phyloP scores from a whole-genome alignment of 352 stramenopile genomes.

The Pythium sukuiense region DNA sequence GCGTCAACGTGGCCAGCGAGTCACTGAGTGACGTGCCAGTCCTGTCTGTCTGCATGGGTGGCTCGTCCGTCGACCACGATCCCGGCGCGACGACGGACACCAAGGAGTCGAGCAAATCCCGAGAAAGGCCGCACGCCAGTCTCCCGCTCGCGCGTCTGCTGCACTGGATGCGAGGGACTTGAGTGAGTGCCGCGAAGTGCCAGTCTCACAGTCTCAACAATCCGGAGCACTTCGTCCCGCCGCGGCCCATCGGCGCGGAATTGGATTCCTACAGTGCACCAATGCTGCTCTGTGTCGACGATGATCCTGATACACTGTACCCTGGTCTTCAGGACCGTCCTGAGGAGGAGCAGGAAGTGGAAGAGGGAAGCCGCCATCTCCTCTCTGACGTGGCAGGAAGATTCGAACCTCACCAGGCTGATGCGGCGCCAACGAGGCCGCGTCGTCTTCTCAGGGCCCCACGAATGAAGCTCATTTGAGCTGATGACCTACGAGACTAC shows the following conservation, averaged over 20 bases:
- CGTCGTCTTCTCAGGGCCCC: too few species aligned
- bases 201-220: not conserved
- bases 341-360: too few species aligned
- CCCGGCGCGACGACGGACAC: not conserved
- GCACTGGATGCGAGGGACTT: not conserved
- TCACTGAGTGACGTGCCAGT: not conserved
- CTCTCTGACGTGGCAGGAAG: too few species aligned
- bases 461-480: too few species aligned
- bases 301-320: too few species aligned
- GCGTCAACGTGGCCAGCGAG: not conserved
- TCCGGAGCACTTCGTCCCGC: not conserved
- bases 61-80: not conserved
- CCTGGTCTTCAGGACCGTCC: too few species aligned
- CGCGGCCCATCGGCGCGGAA: not conserved
- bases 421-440: too few species aligned
- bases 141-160: not conserved
- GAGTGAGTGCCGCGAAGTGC: conserved; percentile 2
- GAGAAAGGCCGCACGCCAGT: not conserved
- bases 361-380: too few species aligned
- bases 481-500: too few species aligned
- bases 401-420: too few species aligned
- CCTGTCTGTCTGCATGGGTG: not conserved
- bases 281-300: too few species aligned
- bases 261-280: not conserved
- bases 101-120: not conserved